A percentile compares a stretch with the other conserved stretches of the same genome.
phyloP scores from a whole-genome alignment of 306 rosid species.

The Fragaria iinumae region DNA sequence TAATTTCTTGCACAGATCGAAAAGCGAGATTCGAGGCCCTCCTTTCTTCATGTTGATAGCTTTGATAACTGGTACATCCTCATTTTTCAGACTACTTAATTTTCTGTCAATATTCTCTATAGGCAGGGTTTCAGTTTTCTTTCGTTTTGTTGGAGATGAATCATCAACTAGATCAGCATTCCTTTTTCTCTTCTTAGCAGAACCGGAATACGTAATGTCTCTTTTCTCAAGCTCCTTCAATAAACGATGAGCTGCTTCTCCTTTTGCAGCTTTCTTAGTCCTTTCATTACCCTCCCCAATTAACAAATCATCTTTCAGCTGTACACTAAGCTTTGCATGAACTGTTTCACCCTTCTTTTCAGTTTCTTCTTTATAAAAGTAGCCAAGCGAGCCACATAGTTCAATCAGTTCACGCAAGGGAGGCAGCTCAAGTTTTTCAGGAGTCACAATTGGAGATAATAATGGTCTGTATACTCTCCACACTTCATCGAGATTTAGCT shows the following conservation, averaged over 20 bases:
- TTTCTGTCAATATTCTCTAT: conserved; percentile 20
- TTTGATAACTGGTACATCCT: conserved; percentile 36
- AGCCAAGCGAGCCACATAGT: conserved; percentile 72
- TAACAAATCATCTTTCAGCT: conserved; percentile 54
- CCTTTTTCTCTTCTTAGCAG: conserved; percentile 62
- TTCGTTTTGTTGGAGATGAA: conserved; percentile 35
- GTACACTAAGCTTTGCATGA: conserved; percentile 59
- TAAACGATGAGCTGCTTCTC: conserved; percentile 71
- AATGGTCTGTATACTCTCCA: conserved; percentile 77
- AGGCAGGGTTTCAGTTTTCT: conserved; percentile 24
- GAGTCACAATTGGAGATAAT: conserved; percentile 85
- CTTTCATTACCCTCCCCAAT: conserved; percentile 51
- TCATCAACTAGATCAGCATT: conserved; percentile 20
- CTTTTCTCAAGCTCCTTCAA: conserved; percentile 65
- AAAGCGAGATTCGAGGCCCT: conserved; percentile 66
- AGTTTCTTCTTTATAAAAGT: conserved; percentile 54
- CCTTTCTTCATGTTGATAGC: conserved; percentile 71
- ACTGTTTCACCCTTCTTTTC: conserved; percentile 42
- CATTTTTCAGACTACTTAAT: background rate
- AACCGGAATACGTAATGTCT: conserved; percentile 46
- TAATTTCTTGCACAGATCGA: conserved; percentile 55
- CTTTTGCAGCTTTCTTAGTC: conserved; percentile 61
- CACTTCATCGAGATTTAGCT: conserved; percentile 66
- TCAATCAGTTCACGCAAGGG: conserved; percentile 62
- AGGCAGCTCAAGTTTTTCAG: conserved; percentile 83